A percentile compares a stretch with the other conserved stretches of the same genome.
phyloP scores from a whole-genome alignment of 2,329 filamentous ascomycete genomes.

The Aspergillus calidoustus region DNA sequence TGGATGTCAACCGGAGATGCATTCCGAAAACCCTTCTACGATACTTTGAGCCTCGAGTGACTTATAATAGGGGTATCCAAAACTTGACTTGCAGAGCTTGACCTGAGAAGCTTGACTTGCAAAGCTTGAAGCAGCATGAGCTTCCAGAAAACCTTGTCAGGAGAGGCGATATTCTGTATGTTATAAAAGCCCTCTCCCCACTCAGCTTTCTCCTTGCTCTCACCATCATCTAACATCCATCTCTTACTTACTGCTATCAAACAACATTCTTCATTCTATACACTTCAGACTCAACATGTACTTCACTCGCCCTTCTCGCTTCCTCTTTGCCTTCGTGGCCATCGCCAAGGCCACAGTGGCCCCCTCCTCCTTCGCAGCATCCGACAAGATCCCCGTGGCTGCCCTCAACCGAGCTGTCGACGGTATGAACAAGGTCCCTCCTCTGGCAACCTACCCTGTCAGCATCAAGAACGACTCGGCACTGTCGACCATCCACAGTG shows the following conservation, averaged over 20 bases:
- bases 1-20: background rate
- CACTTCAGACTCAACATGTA: background rate
- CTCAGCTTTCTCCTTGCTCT: background rate
- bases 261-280: background rate
- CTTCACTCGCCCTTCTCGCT: background rate
- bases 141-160: background rate
- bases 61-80: background rate
- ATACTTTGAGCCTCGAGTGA: background rate
- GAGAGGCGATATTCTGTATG: background rate
- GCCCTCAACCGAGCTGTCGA: constrained; percentile 31
- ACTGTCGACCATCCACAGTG: constrained; percentile 33
- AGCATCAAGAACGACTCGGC: constrained; percentile 23
- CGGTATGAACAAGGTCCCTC: constrained; percentile 28
- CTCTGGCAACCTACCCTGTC: constrained; percentile 31
- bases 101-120: background rate
- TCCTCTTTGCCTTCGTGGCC: background rate
- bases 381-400: constrained; percentile 29
- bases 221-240: background rate
- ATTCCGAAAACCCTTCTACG: background rate
- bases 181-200: background rate
- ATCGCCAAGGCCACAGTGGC: constrained; percentile 3
- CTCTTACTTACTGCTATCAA: background rate
- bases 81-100: background rate
- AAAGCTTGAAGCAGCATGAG: background rate
- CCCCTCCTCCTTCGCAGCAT: constrained; percentile 30